A percentile compares a stretch with the other conserved stretches of the same genome.
phyloP scores from a whole-genome alignment of 1,284 basidiomycete genomes.

The Xerocomus minutiporus region DNA sequence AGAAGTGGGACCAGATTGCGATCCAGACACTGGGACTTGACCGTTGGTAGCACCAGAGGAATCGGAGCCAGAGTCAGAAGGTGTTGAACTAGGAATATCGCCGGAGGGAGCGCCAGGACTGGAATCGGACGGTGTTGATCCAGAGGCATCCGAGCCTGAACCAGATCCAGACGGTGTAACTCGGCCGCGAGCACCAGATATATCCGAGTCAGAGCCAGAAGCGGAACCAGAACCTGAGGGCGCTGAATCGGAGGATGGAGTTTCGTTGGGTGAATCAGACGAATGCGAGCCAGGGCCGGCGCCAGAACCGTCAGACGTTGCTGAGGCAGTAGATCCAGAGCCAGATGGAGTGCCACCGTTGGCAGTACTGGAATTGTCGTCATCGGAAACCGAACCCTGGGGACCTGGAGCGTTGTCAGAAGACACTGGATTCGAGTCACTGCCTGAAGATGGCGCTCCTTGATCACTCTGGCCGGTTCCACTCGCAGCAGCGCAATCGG shows the following conservation, averaged over 20 bases:
- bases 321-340: no score
- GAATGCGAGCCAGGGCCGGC: neutral
- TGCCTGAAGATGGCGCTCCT: neutral
- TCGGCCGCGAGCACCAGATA: no score
- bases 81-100: neutral
- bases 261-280: neutral
- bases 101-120: neutral
- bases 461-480: neutral
- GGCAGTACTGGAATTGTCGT: neutral
- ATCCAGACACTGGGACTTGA: neutral
- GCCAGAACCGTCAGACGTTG: no score
- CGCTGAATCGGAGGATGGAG: neutral
- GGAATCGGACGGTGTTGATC: neutral
- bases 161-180: neutral
- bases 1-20: neutral
- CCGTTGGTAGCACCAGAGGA: neutral
- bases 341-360: neutral
- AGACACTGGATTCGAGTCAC: neutral
- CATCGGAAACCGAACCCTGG: neutral
- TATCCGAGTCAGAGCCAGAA: neutral
- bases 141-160: neutral
- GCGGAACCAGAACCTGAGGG: neutral
- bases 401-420: neutral
- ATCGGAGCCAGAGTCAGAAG: neutral
- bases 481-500: constrained; percentile 16